phyloP scores from a whole-genome alignment of 192 early-diverging fungal genomes.

The Glomus cerebriforme region DNA sequence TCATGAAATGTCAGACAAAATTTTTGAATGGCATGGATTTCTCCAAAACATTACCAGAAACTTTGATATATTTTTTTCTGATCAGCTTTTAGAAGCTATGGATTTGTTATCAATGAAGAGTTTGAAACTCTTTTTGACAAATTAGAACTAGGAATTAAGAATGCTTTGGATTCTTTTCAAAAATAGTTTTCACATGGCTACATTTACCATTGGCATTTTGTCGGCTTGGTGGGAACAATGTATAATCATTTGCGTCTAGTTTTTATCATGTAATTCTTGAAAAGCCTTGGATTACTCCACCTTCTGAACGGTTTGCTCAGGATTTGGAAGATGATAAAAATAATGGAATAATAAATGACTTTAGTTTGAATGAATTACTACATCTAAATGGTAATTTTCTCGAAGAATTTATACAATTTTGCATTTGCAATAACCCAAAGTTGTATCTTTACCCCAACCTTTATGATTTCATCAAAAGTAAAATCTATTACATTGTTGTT shows the following conservation, averaged over 20 bases:
- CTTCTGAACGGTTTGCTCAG: neutral
- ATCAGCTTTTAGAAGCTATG: no score
- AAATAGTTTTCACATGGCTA: neutral
- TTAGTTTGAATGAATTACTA: neutral
- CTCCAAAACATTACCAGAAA: neutral
- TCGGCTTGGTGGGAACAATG: neutral
- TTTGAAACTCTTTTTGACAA: neutral
- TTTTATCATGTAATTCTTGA: neutral
- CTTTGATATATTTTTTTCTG: neutral
- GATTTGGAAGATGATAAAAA: neutral
- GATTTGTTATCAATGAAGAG: no score
- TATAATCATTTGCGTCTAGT: neutral
- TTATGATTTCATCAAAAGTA: neutral
- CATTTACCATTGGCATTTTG: neutral
- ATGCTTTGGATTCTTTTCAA: neutral
- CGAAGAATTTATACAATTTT: neutral
- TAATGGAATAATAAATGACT: neutral
- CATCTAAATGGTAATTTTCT: neutral
- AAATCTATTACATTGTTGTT: neutral
- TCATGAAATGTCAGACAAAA: no score
- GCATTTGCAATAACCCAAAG: neutral
- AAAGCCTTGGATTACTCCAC: neutral
- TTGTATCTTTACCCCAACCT: neutral
- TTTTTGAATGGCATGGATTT: neutral
- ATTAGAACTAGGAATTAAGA: neutral